Evolutionary conservation across 306 rosid species (phyloP).

Genomic region (Prunus fruticosa): DNA sequence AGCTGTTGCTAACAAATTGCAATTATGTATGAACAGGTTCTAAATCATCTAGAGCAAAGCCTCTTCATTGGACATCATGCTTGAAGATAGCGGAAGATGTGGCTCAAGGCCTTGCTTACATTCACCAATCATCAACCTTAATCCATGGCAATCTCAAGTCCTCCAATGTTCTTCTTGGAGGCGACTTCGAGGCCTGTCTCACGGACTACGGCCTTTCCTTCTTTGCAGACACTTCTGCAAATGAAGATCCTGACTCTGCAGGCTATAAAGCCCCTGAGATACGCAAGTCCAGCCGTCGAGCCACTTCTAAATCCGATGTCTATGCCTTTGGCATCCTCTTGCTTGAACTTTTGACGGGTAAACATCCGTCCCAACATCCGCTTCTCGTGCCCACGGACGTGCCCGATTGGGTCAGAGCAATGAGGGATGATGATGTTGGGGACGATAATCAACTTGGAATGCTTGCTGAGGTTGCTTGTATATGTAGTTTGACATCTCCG

Average conservation of each 20-base stretch:
- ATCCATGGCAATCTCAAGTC: constrained; percentile 87
- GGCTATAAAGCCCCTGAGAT: constrained; percentile 74
- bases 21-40: constrained; percentile 52
- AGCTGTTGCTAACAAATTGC: constrained; percentile 9
- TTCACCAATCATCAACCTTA: constrained; percentile 65
- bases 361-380: constrained; percentile 82
- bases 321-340: constrained; percentile 74
- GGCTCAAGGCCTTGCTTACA: constrained; percentile 84
- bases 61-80: constrained; percentile 98
- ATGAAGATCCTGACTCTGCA: constrained; percentile 57
- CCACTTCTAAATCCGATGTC: constrained; percentile 67
- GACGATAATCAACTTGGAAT: constrained; percentile 70
- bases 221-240: constrained; percentile 45
- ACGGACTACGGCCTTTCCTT: constrained; percentile 69
- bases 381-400: constrained; percentile 65
- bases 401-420: constrained; percentile 76
- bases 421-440: constrained; percentile 66
- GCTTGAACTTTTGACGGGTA: constrained; percentile 87
- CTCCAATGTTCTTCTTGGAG: constrained; percentile 80
- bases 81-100: constrained; percentile 94
- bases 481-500: constrained; percentile 74
- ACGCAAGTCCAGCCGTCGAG: constrained; percentile 50
- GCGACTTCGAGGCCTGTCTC: constrained; percentile 83
- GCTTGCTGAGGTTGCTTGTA: constrained; percentile 91
- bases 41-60: constrained; percentile 77